Conservation (phyloP, 169 alveolate species). For the Cytauxzoon felis region DNA sequence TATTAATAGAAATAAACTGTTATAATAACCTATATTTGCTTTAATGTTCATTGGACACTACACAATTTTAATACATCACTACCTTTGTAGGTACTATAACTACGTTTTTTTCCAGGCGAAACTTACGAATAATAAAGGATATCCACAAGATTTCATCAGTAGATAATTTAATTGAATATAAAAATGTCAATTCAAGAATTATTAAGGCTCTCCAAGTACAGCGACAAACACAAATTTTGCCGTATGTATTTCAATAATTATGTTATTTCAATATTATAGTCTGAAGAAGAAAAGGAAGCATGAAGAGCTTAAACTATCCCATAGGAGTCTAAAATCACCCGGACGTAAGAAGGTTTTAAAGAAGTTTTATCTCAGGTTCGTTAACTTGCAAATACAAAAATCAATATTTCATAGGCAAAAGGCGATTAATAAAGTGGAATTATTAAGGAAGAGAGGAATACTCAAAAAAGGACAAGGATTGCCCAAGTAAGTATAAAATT, state of each 20-base stretch:
- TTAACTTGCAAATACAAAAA: not conserved
- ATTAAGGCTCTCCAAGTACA: conserved; percentile 34
- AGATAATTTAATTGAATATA: conserved; percentile 29
- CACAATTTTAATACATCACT: not conserved
- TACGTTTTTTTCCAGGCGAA: conserved; percentile 35
- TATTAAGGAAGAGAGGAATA: conserved; percentile 40
- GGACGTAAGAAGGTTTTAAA: conserved; percentile 41
- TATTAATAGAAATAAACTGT: not conserved
- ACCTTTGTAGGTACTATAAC: conserved; percentile 11
- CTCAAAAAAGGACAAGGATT: conserved; percentile 34
- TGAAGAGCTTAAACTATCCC: conserved; percentile 38
- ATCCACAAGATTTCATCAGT: conserved; percentile 25
- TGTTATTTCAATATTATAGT: not conserved
- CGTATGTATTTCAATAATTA: not conserved
- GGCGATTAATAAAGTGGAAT: conserved; percentile 47
- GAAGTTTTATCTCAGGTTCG: conserved; percentile 44
- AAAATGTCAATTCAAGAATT: conserved; percentile 41
- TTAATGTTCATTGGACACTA: not conserved
- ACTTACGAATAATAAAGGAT: conserved; percentile 34
- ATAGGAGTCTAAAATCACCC: conserved; percentile 44
- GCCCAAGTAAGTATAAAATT: conserved; percentile 24
- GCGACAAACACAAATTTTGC: conserved; percentile 23
- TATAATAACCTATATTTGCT: not conserved
- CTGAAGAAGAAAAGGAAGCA: conserved; percentile 19
- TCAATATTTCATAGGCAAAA: conserved; percentile 26